Evolutionary conservation across 257 asterid species (phyloP).

Genomic region (Ballota nigra): DNA sequence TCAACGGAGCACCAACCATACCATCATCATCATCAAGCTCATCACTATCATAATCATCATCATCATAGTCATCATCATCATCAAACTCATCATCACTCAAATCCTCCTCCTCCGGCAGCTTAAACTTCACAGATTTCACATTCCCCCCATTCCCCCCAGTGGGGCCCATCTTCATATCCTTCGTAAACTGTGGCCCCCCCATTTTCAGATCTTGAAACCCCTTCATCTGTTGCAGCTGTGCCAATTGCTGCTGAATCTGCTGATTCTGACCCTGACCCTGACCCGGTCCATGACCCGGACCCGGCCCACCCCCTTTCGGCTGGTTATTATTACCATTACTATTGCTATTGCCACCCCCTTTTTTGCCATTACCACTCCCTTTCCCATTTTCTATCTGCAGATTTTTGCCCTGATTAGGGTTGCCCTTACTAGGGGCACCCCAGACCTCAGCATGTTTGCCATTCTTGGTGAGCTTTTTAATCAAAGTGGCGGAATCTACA

Average conservation of each 20-base stretch:
- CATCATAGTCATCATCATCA: constrained; percentile 41
- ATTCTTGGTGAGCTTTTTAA: constrained; percentile 81
- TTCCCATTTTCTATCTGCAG: constrained; percentile 56
- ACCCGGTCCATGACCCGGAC: not conserved
- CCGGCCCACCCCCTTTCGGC: not conserved
- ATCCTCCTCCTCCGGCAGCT: constrained; percentile 59
- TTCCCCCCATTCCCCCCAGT: constrained; percentile 25
- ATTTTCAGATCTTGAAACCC: constrained; percentile 56
- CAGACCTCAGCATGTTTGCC: constrained; percentile 92
- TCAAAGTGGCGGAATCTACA: constrained; percentile 66
- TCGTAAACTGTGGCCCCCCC: constrained; percentile 43
- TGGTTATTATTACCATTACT: not conserved
- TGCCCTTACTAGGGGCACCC: constrained; percentile 60
- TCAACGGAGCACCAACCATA: constrained; percentile 42
- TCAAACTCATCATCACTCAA: constrained; percentile 46
- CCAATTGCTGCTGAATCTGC: constrained; percentile 28
- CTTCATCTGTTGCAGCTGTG: constrained; percentile 46
- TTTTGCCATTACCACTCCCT: constrained; percentile 20
- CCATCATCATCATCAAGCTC: constrained; percentile 77
- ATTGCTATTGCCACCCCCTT: not conserved
- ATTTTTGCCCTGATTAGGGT: constrained; percentile 64
- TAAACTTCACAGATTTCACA: constrained; percentile 57
- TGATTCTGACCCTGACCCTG: constrained; percentile 28
- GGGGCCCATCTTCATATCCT: constrained; percentile 43
- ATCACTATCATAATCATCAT: constrained; percentile 39